Evolutionary conservation across 2,329 filamentous ascomycete genomes (phyloP), one percentile per base, ranked within the genome.

Genomic region (Xylariaceae sp.): DNA sequence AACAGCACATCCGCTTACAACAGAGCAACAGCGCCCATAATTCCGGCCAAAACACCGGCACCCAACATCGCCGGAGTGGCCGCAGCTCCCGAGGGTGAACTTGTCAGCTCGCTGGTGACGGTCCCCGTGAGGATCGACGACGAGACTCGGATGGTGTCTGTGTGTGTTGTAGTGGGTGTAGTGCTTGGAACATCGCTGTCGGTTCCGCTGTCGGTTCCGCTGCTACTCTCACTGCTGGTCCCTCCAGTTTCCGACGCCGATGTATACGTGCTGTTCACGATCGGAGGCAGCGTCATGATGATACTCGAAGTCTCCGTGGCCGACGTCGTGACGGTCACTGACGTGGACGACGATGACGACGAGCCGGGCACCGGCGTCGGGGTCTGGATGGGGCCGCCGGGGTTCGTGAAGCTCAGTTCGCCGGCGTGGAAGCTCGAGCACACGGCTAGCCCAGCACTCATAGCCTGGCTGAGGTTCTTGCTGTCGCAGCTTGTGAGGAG

Each of bases 381-480:
- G 31, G 40, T 38, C 24, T 30, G 27, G 11, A n/a, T 8, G 6
- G 41, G 32, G 6, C 43, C 36, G 13, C 7, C 31, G 12, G 41
- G 43, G 5, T 17, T 19, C 2, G 46, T 48, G 15, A 43, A 43
- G 14, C 41, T 40, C n/a, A 50, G 45, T 38, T 39, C 21, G 27
- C 50, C 44, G 16, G 59, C 53, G 36, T 50, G 50, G 49, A 53
- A 62, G 2, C 44, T 35, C 6, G 50, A 48, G 47, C 63, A 66
- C 18, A 61, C 50, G 8, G 47, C 54, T 26, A 38, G 5, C 17
- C 64, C 48, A 6, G 44, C 46, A 19, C 48, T 53, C 37, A 55
- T 44, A 12, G 61, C 64, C 12, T 46, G 31, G 5, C 40, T 16
- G 12, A 68, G 48, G 5, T 55, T 52, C 3, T 31, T 17, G 5